These are phyloP conservation scores for Paraconiothyrium brasiliense DNA, from an alignment of 2,329 filamentous ascomycete species.

Conservation along the genomic window DNA sequence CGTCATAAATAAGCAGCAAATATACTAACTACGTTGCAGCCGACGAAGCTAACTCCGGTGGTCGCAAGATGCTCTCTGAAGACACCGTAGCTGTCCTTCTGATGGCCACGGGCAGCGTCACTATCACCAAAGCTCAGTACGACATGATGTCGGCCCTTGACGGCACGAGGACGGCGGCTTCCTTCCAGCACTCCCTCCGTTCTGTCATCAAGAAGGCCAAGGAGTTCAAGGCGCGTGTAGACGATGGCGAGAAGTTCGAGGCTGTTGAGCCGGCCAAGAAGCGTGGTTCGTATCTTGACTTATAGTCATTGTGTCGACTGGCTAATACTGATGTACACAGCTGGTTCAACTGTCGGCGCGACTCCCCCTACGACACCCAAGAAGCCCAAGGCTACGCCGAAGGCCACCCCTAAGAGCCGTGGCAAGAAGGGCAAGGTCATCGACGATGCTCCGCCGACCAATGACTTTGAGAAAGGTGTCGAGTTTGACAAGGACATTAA, in stretches of 20 bases:
- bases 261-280: slow-evolving; percentile 33
- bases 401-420: slow-evolving; percentile 26
- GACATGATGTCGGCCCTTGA: slow-evolving; percentile 43
- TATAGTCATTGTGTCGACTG: background rate
- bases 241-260: slow-evolving; percentile 35
- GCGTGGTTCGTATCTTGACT: slow-evolving; percentile 30
- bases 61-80: slow-evolving; percentile 18
- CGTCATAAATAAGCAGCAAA: background rate
- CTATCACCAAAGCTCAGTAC: slow-evolving; percentile 31
- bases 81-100: slow-evolving; percentile 39
- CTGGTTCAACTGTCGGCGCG: slow-evolving; percentile 2
- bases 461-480: background rate
- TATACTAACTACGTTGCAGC: slow-evolving; percentile 1
- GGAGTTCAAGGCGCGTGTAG: slow-evolving; percentile 39
- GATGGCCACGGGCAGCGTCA: slow-evolving; percentile 30
- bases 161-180: slow-evolving; percentile 31
- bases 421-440: slow-evolving; percentile 21
- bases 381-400: slow-evolving; percentile 29
- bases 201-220: slow-evolving; percentile 33
- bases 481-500: background rate
- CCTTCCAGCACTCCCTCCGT: slow-evolving; percentile 42
- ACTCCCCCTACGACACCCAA: slow-evolving; percentile 29
- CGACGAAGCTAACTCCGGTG: background rate
- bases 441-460: slow-evolving; percentile 5
- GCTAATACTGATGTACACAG: slow-evolving; percentile 7